Percentiles rank a stretch among this genome's conserved stretches.
These are phyloP conservation scores for Curvularia lunata DNA, from an alignment of 2,329 filamentous ascomycete species.

Conservation along the genomic window DNA sequence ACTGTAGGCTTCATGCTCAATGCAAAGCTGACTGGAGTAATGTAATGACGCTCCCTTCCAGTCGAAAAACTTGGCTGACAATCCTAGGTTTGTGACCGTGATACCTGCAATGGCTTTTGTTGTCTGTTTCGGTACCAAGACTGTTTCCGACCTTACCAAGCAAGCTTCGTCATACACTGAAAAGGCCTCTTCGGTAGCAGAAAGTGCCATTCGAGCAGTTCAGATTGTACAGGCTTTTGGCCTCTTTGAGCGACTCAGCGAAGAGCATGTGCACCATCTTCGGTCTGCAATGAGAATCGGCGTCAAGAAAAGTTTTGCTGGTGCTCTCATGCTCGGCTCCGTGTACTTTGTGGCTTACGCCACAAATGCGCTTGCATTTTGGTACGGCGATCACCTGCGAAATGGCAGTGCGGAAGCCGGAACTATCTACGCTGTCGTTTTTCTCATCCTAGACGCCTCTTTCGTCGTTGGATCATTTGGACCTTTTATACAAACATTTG, in stretches of 20 bases:
- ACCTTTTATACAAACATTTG: slow-evolving; percentile 65
- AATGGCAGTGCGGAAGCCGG: slow-evolving; percentile 50
- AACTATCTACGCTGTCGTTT: slow-evolving; percentile 68
- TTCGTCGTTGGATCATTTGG: slow-evolving; percentile 69
- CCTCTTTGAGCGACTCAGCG: slow-evolving; percentile 49
- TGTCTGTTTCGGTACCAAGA: slow-evolving; percentile 52
- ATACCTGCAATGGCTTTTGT: slow-evolving; percentile 57
- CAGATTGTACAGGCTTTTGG: slow-evolving; percentile 59
- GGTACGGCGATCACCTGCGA: slow-evolving; percentile 48
- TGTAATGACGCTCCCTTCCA: slow-evolving; percentile 30
- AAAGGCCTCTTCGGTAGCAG: slow-evolving; percentile 53
- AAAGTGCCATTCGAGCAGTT: slow-evolving; percentile 55
- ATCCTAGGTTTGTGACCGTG: slow-evolving; percentile 50
- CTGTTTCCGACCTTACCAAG: slow-evolving; percentile 51
- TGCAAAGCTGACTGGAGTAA: slow-evolving; percentile 51
- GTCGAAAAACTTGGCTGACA: slow-evolving; percentile 8
- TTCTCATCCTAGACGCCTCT: slow-evolving; percentile 68
- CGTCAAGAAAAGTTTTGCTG: slow-evolving; percentile 50
- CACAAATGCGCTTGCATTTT: slow-evolving; percentile 56
- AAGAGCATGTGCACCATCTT: slow-evolving; percentile 47
- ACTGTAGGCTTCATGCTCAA: slow-evolving; percentile 55
- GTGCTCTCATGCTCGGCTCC: slow-evolving; percentile 51
- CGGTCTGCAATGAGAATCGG: slow-evolving; percentile 46
- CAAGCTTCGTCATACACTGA: slow-evolving; percentile 49
- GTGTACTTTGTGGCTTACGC: slow-evolving; percentile 56